phyloP scores from a whole-genome alignment of 2,329 filamentous ascomycete genomes.

The Aspergillus novoparasiticus region DNA sequence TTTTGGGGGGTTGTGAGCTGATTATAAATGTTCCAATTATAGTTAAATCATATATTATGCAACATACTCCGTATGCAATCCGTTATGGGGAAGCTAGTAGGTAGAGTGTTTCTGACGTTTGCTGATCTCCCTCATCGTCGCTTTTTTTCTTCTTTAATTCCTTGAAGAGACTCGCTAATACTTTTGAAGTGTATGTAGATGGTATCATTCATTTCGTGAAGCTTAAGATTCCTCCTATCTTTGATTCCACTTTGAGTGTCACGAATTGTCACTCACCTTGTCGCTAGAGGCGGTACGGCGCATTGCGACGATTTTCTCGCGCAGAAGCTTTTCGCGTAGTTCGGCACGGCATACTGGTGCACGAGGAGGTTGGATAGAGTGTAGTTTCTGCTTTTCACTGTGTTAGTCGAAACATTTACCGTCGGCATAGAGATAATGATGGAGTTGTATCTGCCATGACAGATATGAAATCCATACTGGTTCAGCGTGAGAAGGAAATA shows the following conservation, averaged over 20 bases:
- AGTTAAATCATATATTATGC: not conserved
- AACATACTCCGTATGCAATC: not conserved
- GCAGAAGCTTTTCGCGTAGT: conserved; percentile 40
- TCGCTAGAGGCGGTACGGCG: conserved; percentile 30
- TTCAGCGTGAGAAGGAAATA: conserved; percentile 3
- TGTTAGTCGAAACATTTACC: conserved; percentile 19
- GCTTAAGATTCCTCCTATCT: not conserved
- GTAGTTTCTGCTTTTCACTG: not conserved
- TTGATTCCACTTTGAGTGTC: conserved; percentile 10
- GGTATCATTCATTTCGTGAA: not conserved
- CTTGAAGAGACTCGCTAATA: not conserved
- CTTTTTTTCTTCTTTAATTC: not conserved
- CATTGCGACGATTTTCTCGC: conserved; percentile 41
- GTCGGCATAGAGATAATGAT: not conserved
- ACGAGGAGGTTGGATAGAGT: conserved; percentile 16
- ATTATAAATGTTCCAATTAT: not conserved
- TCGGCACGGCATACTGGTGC: conserved; percentile 34
- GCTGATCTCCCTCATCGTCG: not conserved
- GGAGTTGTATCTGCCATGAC: conserved; percentile 11
- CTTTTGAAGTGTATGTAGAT: not conserved
- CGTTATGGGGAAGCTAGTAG: not conserved
- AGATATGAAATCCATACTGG: conserved; percentile 12
- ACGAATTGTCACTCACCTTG: conserved; percentile 26
- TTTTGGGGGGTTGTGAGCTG: not conserved
- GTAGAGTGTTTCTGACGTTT: not conserved